Evolutionary conservation across 2,329 filamentous ascomycete genomes (phyloP), one percentile per base, ranked within the genome.

Genomic region (Aspergillus quadricinctus): DNA sequence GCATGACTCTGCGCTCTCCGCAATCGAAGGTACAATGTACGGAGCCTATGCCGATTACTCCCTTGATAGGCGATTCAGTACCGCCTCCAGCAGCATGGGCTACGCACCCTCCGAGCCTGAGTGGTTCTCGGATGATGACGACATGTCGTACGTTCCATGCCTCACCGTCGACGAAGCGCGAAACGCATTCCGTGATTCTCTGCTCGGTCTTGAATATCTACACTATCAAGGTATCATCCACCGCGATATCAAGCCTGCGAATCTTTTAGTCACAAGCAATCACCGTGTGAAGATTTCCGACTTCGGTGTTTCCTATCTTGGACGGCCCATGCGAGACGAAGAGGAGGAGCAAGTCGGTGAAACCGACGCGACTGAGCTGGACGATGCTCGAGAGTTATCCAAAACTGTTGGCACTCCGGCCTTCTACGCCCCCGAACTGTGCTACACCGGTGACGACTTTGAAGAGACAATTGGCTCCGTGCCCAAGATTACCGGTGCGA

Each of bases 351-450:
- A 92, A 56, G 74, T 86, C 79, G 88, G 88, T 3, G 90, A 95
- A 69, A 90, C 88, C 0, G 92, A 97, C 71, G 89, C 90, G 10
- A 86, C 85, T 43, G 90, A 96, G 67, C 86, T 96, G 57, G 92
- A 97, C 65, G 91, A 97, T 70, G 92, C 96, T 60, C 85, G 96
- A 58, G 94, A 97, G 71, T 80, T 99, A n/a, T 93, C 94, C 58
- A 97, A 97, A 79, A 97, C 94, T 1, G 94, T 97, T 5, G 94
- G 94, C 52, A 99, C 94, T 0, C 94, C 94, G 5, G 94, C 93
- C 1, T 99, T 99, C 75, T 99, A 97, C 69, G 94, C 94, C 1
- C 94, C 94, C 3, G 94, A 99, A 72, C 81, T 99, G 40, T 99
- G 94, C 76, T 94, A 92, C 71, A 95, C 90, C 1, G 92, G 94